Evolutionary conservation across 2,329 filamentous ascomycete genomes (phyloP).

Genomic region (Harringtonia lauricola): DNA sequence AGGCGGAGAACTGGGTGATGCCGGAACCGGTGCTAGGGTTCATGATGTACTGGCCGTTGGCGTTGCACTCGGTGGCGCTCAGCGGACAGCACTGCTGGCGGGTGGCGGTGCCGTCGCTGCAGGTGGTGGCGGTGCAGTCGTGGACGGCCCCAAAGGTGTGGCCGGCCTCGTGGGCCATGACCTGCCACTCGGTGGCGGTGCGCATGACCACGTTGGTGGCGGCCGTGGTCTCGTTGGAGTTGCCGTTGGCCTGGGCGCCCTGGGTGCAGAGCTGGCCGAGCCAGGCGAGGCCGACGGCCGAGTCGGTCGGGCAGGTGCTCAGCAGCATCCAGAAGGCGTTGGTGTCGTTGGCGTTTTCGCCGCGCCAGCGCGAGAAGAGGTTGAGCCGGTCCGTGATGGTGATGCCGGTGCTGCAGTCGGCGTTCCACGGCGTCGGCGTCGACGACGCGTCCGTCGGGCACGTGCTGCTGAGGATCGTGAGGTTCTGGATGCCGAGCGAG

Average conservation of each 20-base stretch:
- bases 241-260: conserved; percentile 43
- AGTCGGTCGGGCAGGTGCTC: conserved; percentile 68
- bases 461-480: conserved; percentile 63
- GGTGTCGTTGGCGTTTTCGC: conserved; percentile 48
- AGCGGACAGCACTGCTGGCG: conserved; percentile 68
- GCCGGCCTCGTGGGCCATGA: conserved; percentile 87
- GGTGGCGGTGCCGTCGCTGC: conserved; percentile 43
- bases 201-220: conserved; percentile 83
- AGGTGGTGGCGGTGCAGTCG: conserved; percentile 67
- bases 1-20: conserved; percentile 75
- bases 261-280: conserved; percentile 71
- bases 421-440: conserved; percentile 70
- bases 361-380: conserved; percentile 82
- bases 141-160: conserved; percentile 96
- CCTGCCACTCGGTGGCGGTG: conserved; percentile 82
- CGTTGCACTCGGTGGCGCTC: conserved; percentile 56
- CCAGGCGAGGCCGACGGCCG: conserved; percentile 88
- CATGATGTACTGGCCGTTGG: conserved; percentile 79
- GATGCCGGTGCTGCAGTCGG: conserved; percentile 51
- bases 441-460: conserved; percentile 59
- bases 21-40: conserved; percentile 72
- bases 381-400: conserved; percentile 72
- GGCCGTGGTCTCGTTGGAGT: conserved; percentile 59
- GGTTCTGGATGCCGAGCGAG: conserved; percentile 76
- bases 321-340: conserved; percentile 93